Evolutionary conservation across 2,329 filamentous ascomycete species (phyloP).

Genomic region (Nemania diffusa): DNA sequence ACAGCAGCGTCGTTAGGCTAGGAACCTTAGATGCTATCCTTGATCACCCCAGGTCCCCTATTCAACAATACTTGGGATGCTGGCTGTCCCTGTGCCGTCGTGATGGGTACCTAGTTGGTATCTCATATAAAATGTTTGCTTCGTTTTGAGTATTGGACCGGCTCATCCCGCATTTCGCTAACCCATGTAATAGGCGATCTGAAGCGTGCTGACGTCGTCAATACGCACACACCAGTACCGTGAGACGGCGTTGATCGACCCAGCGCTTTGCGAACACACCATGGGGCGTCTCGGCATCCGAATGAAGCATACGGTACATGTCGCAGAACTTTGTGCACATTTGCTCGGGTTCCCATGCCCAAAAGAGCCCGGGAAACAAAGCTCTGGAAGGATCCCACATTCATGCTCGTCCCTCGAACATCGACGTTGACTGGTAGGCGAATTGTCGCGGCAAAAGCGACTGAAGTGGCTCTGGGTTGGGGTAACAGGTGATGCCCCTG

Average conservation of each 20-base stretch:
- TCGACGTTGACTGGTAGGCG: constrained; percentile 2
- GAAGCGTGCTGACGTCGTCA: constrained; percentile 27
- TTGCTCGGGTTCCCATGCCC: constrained; percentile 8
- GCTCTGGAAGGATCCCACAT: constrained; percentile 1
- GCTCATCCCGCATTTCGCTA: constrained; percentile 34
- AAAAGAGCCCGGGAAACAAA: neutral
- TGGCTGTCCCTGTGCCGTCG: neutral
- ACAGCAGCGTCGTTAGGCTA: neutral
- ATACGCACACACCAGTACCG: constrained; percentile 24
- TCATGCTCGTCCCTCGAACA: neutral
- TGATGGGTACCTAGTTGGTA: neutral
- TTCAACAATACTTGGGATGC: constrained; percentile 1
- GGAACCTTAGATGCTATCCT: neutral
- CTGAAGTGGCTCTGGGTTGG: constrained; percentile 32
- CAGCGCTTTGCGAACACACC: constrained; percentile 34
- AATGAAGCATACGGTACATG: constrained; percentile 21
- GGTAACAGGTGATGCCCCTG: constrained; percentile 30
- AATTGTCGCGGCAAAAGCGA: constrained; percentile 19
- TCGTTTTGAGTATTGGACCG: constrained; percentile 22
- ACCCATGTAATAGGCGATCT: constrained; percentile 32
- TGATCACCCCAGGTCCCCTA: neutral
- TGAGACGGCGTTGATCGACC: constrained; percentile 5
- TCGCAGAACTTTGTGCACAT: constrained; percentile 7
- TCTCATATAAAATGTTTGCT: neutral
- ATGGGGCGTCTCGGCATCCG: constrained; percentile 29